Evolutionary conservation across 2,329 filamentous ascomycete genomes (phyloP), one percentile per base, ranked within the genome.

Genomic region (Chrysoporthe cubensis): DNA sequence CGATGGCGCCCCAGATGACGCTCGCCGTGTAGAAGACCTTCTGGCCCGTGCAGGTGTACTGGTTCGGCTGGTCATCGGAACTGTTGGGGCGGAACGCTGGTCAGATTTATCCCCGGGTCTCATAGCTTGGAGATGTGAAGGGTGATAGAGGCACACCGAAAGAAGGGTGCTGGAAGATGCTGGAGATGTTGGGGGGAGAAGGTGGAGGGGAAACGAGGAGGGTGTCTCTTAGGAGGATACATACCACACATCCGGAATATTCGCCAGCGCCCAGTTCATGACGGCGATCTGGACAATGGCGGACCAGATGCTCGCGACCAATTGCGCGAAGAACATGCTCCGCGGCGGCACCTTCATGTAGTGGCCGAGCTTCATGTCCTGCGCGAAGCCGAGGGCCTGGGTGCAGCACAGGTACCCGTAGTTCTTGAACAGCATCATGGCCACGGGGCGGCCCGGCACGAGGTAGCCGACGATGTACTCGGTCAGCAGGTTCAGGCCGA

Each of bases 391-490:
- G 62, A 90, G 80, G 0, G 87, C 89, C 75, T 91, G 87, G 18
- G 82, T 82, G 87, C 91, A 90, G 78, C 83, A 87, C 66, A 91
- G 86, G 75, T 90, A 91, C 62, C 89, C 88, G 73, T 90, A 92
- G 70, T 89, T 91, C 78, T 92, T 92, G 81, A 92, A 92, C 80
- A 92, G 85, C 90, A 93, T 93, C 84, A 92, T 89, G 60, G 89
- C 89, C 69, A 92, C 82, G 1, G 90, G 90, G 3, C 84, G 84
- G 37, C 90, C 90, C 0, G 90, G 90, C 62, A 90, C 85, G 83
- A 92, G 90, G 77, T 92, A 92, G 6, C 90, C 90, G 69, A 90
- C 85, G 69, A 93, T 84, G 73, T 90, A 91, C 75, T 92, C 90
- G n/a, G 89, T 90, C 68, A 92, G 78, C 21, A 93, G 89, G 72